These are phyloP conservation scores for Monascus ruber DNA, from an alignment of 2,329 filamentous ascomycete genomes.

Conservation along the genomic window DNA sequence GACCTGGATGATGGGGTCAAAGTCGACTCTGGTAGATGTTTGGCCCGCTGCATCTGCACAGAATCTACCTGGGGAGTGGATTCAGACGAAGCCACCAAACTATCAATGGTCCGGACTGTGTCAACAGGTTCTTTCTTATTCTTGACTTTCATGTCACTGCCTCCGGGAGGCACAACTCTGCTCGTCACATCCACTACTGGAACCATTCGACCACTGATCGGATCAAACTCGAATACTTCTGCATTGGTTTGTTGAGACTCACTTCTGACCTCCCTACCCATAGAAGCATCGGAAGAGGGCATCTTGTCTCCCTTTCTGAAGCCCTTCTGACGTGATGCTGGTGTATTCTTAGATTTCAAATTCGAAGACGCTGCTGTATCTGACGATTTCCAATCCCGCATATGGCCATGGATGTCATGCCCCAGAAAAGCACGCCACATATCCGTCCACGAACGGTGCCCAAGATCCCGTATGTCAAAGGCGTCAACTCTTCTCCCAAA, in stretches of 20 bases:
- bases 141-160: not conserved
- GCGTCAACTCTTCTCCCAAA: conserved; percentile 26
- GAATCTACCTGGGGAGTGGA: too few species aligned
- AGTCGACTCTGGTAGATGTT: not conserved
- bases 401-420: not conserved
- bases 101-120: not conserved
- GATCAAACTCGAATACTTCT: conserved; percentile 26
- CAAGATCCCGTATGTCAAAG: conserved; percentile 8
- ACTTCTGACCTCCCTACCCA: not conserved
- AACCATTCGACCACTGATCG: conserved; percentile 32
- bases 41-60: too few species aligned
- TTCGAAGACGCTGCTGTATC: too few species aligned
- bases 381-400: too few species aligned
- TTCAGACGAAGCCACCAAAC: too few species aligned
- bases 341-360: too few species aligned
- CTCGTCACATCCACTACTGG: conserved; percentile 5
- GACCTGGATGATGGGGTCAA: not conserved
- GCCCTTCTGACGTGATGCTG: not conserved
- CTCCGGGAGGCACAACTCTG: too few species aligned
- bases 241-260: not conserved
- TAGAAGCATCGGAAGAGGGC: not conserved
- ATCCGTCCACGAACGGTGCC: conserved; percentile 16
- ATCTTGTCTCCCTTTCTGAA: not conserved
- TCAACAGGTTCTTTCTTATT: conserved; percentile 1
- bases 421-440: conserved; percentile 21